phyloP scores from a whole-genome alignment of 2,329 filamentous ascomycete species.

The Escovopsis weberi region DNA sequence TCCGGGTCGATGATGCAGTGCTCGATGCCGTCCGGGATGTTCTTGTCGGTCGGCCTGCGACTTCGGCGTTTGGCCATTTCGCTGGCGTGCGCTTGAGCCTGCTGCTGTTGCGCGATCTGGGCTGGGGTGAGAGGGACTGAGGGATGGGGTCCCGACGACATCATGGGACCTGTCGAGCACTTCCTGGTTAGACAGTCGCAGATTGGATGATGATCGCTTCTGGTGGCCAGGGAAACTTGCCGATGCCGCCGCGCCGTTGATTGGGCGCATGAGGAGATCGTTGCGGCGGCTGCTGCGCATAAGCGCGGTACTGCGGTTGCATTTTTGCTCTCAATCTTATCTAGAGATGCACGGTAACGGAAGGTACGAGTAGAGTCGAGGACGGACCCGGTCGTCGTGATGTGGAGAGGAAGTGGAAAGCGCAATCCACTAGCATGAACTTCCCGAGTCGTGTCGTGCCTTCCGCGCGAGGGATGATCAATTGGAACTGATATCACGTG shows the following conservation, averaged over 20 bases:
- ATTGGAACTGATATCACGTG: too few species aligned
- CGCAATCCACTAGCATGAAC: too few species aligned
- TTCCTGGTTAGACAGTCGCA: too few species aligned
- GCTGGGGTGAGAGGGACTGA: conserved; percentile 37
- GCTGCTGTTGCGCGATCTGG: conserved; percentile 38
- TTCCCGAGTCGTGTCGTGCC: background rate
- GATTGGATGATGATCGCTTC: background rate
- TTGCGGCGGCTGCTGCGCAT: conserved; percentile 35
- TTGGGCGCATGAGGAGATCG: conserved; percentile 32
- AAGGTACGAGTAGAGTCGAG: background rate
- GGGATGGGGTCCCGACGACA: conserved; percentile 37
- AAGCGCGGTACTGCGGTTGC: conserved; percentile 39
- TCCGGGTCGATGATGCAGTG: conserved; percentile 63
- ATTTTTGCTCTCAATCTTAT: conserved; percentile 15
- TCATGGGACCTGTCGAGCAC: conserved; percentile 34
- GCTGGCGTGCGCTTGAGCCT: conserved; percentile 36
- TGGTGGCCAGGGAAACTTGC: conserved; percentile 19
- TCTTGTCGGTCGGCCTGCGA: conserved; percentile 87
- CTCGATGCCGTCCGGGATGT: conserved; percentile 80
- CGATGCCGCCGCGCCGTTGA: conserved; percentile 38
- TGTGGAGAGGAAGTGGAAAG: too few species aligned
- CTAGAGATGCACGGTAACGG: background rate
- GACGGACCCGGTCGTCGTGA: too few species aligned
- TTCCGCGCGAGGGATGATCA: too few species aligned
- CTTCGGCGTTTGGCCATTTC: conserved; percentile 67